phyloP scores from a whole-genome alignment of 352 stramenopile genomes.

The Phytopythium montanum region DNA sequence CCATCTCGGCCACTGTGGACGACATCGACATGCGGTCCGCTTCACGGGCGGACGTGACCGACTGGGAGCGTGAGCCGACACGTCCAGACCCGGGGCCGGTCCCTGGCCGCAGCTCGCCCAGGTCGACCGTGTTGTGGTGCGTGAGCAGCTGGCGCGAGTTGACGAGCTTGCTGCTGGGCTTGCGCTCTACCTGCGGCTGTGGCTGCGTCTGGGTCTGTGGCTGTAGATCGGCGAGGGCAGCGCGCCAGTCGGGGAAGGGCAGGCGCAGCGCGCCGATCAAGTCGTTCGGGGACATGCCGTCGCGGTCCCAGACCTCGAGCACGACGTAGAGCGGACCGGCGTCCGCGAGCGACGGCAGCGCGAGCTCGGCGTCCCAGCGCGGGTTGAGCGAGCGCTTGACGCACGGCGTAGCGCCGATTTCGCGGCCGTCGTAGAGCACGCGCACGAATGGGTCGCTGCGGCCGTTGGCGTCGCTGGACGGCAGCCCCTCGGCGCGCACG shows the following conservation, averaged over 20 bases:
- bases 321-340: constrained; percentile 57
- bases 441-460: constrained; percentile 76
- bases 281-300: constrained; percentile 68
- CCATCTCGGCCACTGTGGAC: constrained; percentile 8
- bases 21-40: constrained; percentile 17
- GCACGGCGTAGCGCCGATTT: constrained; percentile 61
- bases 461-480: constrained; percentile 50
- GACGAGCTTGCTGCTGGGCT: constrained; percentile 13
- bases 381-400: constrained; percentile 73
- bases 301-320: constrained; percentile 72
- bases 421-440: constrained; percentile 70
- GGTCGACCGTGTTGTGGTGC: constrained; percentile 6
- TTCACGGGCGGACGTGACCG: constrained; percentile 3
- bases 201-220: constrained; percentile 8
- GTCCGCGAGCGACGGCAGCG: constrained; percentile 48
- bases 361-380: constrained; percentile 64
- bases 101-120: constrained; percentile 5
- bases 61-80: constrained; percentile 28
- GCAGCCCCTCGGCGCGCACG: constrained; percentile 70
- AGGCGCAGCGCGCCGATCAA: constrained; percentile 64
- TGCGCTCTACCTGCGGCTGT: not conserved
- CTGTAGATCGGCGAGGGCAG: constrained; percentile 41
- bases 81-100: constrained; percentile 13
- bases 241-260: constrained; percentile 65
- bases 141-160: constrained; percentile 14